These are phyloP conservation scores for Myriosclerotinia scirpicola DNA, from an alignment of 2,329 filamentous ascomycete genomes.

Conservation along the genomic window DNA sequence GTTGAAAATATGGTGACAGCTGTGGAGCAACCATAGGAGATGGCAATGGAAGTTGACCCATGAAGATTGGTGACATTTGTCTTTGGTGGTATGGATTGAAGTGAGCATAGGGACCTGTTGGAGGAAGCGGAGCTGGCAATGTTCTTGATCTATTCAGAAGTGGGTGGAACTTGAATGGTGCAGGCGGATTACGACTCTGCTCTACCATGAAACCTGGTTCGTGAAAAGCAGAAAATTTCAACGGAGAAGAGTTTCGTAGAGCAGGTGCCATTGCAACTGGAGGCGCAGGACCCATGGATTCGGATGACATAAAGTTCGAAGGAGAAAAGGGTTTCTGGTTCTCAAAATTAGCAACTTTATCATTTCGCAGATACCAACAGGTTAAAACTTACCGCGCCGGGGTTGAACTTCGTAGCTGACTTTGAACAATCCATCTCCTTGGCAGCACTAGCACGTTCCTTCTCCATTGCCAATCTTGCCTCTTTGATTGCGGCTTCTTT, in stretches of 20 bases:
- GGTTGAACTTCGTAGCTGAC: conserved; percentile 16
- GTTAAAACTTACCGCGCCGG: conserved; percentile 14
- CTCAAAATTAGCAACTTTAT: neutral
- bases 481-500: neutral
- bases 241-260: neutral
- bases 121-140: neutral
- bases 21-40: neutral
- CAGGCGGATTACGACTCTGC: neutral
- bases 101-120: neutral
- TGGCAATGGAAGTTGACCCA: neutral
- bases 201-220: conserved; percentile 9
- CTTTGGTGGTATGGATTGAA: neutral
- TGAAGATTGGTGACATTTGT: neutral
- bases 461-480: neutral
- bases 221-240: conserved; percentile 14
- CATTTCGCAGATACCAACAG: neutral
- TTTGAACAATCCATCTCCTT: neutral
- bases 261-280: neutral
- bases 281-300: neutral
- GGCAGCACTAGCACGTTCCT: neutral
- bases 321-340: conserved; percentile 7
- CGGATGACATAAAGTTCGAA: neutral
- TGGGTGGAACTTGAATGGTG: neutral
- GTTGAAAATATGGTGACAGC: neutral
- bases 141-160: conserved; percentile 6